phyloP scores from a whole-genome alignment of 2,329 filamentous ascomycete species.

The Calonectria pseudoturangicola region DNA sequence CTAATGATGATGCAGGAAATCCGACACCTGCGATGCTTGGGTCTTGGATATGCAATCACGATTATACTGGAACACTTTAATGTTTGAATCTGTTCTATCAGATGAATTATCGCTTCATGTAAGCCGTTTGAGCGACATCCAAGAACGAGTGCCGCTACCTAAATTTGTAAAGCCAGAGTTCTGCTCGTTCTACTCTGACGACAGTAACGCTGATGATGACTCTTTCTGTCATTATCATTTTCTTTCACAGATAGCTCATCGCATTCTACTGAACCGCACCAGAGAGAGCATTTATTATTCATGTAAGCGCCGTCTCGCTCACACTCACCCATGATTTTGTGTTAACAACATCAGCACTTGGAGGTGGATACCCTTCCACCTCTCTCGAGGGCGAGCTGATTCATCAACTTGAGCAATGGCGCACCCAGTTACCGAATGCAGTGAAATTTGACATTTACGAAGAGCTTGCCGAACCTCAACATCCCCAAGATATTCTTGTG shows the following conservation, averaged over 20 bases:
- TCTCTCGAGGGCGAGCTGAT: neutral
- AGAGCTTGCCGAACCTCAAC: neutral
- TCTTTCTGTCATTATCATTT: neutral
- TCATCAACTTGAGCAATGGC: neutral
- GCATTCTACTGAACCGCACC: neutral
- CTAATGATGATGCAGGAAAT: neutral
- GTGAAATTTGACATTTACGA: neutral
- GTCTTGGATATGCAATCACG: neutral
- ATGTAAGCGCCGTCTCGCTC: neutral
- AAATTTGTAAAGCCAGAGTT: neutral
- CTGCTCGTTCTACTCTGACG: neutral
- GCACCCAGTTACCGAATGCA: neutral
- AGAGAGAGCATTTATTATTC: neutral
- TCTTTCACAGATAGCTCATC: neutral
- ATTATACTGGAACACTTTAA: neutral
- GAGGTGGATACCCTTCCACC: neutral
- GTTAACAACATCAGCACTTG: neutral
- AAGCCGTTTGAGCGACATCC: neutral
- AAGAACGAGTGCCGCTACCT: neutral
- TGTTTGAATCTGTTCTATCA: neutral
- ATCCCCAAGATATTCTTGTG: neutral
- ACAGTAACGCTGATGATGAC: neutral
- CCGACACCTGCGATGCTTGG: neutral
- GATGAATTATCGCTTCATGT: neutral
- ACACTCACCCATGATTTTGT: too few species aligned